These are phyloP conservation scores for Kurtzmaniella quercitrusa DNA, from an alignment of 1,139 yeast genomes.

Conservation along the genomic window DNA sequence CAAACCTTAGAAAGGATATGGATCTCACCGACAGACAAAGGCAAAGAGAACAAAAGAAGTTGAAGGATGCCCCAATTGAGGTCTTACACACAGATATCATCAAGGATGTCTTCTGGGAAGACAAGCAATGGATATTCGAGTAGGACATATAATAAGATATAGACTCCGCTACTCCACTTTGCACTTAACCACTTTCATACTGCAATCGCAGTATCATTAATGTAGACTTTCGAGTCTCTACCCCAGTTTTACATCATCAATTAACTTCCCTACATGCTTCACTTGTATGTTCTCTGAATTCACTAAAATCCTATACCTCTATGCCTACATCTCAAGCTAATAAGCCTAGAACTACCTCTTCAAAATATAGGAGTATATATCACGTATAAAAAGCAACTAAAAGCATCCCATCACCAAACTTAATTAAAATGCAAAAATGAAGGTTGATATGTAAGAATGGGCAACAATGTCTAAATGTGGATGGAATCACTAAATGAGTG, in stretches of 20 bases:
- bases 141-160: conserved; percentile 3
- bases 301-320: too few species aligned
- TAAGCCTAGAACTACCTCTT: too few species aligned
- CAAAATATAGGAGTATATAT: too few species aligned
- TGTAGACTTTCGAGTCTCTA: too few species aligned
- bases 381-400: neutral
- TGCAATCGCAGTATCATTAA: too few species aligned
- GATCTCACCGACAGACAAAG: conserved; percentile 41
- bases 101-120: conserved; percentile 53
- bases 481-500: conserved; percentile 32
- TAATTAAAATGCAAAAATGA: neutral
- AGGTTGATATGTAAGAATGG: too few species aligned
- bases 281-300: too few species aligned
- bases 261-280: too few species aligned
- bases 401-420: neutral
- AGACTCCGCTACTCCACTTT: too few species aligned
- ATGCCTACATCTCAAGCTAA: too few species aligned
- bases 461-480: conserved; percentile 15
- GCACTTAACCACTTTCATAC: too few species aligned
- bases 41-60: conserved; percentile 44
- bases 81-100: conserved; percentile 55
- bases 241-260: too few species aligned
- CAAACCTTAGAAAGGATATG: conserved; percentile 8
- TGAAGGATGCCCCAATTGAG: conserved; percentile 44
- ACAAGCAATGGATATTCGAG: conserved; percentile 31